phyloP scores from a whole-genome alignment of 2,329 filamentous ascomycete genomes.

The Lasiodiplodia sp. region DNA sequence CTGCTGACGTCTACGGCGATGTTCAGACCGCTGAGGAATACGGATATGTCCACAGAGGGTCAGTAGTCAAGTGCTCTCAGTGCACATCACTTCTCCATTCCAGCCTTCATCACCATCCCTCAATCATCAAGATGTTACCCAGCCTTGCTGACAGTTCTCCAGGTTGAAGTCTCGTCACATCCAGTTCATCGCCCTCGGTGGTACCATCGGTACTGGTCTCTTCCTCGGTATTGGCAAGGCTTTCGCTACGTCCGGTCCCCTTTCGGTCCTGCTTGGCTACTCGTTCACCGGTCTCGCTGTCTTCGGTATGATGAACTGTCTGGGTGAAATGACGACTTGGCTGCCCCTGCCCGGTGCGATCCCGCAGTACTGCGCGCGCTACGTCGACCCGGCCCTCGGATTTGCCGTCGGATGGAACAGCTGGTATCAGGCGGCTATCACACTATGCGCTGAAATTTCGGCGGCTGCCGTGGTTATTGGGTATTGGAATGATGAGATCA shows the following conservation, averaged over 20 bases:
- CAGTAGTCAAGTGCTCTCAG: constrained; percentile 33
- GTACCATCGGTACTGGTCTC: constrained; percentile 30
- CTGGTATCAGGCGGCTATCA: constrained; percentile 25
- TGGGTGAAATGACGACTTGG: constrained; percentile 39
- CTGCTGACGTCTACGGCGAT: constrained; percentile 61
- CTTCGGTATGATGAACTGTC: constrained; percentile 39
- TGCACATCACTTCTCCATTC: neutral
- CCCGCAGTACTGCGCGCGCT: constrained; percentile 80
- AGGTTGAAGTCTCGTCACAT: constrained; percentile 63
- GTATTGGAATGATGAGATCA: constrained; percentile 46
- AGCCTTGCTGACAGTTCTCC: neutral
- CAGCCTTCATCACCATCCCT: neutral
- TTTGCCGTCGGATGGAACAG: constrained; percentile 28
- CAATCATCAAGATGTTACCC: neutral
- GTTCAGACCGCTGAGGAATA: constrained; percentile 58
- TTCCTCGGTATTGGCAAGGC: constrained; percentile 30
- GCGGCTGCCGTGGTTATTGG: constrained; percentile 47
- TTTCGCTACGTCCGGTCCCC: constrained; percentile 36
- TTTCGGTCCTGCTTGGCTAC: constrained; percentile 29
- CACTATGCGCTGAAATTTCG: constrained; percentile 51
- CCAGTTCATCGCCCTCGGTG: constrained; percentile 63
- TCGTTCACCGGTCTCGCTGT: constrained; percentile 33
- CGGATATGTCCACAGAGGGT: constrained; percentile 61
- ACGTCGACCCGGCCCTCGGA: constrained; percentile 27
- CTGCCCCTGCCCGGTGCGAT: constrained; percentile 68